phyloP scores from a whole-genome alignment of 768 basidiomycete species.

The Mycena capillaripes region DNA sequence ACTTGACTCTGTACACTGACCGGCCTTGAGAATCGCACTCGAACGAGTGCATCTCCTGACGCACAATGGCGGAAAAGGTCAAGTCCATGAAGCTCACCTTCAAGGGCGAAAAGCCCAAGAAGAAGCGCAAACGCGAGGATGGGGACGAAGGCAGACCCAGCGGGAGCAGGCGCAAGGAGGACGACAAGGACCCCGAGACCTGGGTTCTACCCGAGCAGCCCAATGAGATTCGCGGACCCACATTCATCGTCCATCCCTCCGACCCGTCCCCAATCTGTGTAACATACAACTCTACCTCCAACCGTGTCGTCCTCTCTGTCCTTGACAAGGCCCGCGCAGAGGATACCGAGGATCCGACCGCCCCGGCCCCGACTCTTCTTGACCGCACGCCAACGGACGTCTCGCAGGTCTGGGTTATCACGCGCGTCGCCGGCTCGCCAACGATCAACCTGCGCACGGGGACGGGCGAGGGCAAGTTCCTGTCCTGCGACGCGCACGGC shows the following conservation, averaged over 20 bases:
- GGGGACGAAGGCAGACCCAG: constrained; percentile 63
- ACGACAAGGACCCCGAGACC: constrained; percentile 77
- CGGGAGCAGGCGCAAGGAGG: constrained; percentile 58
- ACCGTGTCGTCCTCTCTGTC: constrained; percentile 74
- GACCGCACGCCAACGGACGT: constrained; percentile 85
- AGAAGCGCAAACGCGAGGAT: constrained; percentile 82
- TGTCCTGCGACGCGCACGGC: constrained; percentile 90
- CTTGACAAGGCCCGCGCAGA: constrained; percentile 65
- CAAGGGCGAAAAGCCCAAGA: constrained; percentile 89
- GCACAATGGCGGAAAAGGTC: constrained; percentile 52
- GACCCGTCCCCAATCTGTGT: constrained; percentile 83
- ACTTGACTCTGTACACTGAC: not conserved
- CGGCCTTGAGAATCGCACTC: too few species aligned
- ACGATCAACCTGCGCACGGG: constrained; percentile 91
- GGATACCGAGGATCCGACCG: constrained; percentile 58
- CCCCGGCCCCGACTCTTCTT: constrained; percentile 61
- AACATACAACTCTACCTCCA: constrained; percentile 84
- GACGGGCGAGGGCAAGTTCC: constrained; percentile 90
- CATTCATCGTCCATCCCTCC: constrained; percentile 87
- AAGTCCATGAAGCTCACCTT: constrained; percentile 87
- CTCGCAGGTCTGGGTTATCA: constrained; percentile 92
- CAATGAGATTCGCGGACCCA: constrained; percentile 87
- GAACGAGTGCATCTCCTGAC: too few species aligned
- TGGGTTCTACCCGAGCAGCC: constrained; percentile 85
- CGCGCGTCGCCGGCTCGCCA: constrained; percentile 85